Base-by-base conservation (phyloP, 2,329 filamentous ascomycete species). In the Verticillium alfalfae region DNA sequence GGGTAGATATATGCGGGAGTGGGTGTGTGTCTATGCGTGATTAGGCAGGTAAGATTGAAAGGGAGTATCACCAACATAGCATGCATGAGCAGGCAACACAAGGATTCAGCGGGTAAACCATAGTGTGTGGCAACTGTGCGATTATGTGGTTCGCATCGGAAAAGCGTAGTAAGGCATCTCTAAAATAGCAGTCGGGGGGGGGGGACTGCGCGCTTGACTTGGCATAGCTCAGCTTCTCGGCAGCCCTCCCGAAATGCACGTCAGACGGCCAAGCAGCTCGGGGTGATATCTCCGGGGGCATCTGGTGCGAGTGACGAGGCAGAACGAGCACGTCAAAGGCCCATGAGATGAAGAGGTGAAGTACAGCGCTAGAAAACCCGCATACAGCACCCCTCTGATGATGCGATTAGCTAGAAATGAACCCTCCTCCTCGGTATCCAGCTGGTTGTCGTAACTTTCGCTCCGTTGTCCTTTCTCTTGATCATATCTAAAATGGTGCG, bases 401-500 rank as follows among this genome's bases (percentile, higher is more conserved):
- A 45, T 45, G 39, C 7, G 8, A 22, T 16, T 18, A n/a, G n/a
- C n/a, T 18, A 45, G n/a, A 18, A 15, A 45, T 18, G 16, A 45
- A 10, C n/a, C n/a, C 8, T 7, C 7, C 39, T 45, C 39, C 8
- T 16, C 39, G 16, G 39, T 9, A 18, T 45, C n/a, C n/a, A 45
- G 39, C 39, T 45, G 15, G 9, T 45, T n/a, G 15, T 45, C 39
- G 39, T n/a, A 9, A 5, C 39, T 3, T 18, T 45, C 18, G 15
- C 39, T 22, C 39, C 39, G 39, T 37, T 37, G 36, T n/a, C 39
- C 8, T 7, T 5, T 45, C 4, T 18, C 9, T 45, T n/a, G 39
- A 45, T 45, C 39, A 22, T 45, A n/a, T 45, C 15, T 16, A 45
- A 45, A 18, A 67, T 67, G 64, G 57, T 60, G 18, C 60, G 61